Evolutionary conservation across 345 rosid species (phyloP), one percentile per base, ranked within the genome.

Genomic region (Capsella bursapastoris): DNA sequence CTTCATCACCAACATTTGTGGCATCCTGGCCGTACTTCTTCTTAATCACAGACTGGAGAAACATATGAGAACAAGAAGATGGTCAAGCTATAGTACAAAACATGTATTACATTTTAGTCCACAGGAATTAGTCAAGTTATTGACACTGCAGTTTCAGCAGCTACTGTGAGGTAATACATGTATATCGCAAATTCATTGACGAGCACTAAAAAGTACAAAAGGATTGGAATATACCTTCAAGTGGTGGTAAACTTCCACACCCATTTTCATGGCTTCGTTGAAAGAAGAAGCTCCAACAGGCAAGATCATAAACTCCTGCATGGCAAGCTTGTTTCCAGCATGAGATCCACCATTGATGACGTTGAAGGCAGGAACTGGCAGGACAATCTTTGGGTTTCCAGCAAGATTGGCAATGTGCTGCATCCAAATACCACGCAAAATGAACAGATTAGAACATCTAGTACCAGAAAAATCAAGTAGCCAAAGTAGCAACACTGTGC

Each of bases 281-380:
- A 92, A 95, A 55, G 92, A 86, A 27, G 90, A 77, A 56, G 98
- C 99, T 37, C 99, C 97, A 18, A 89, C 85, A 43, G 99, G 99
- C 52, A 95, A 96, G 68, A 95, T 95, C 98, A 95, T 95, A 76
- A 95, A 95, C 82, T 95, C 99, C 96, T 94, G 98, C 99, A 95
- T 92, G 11, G 98, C 99, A 38, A 95, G 98, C 78, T 95, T 92
- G 82, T 95, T 95, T 68, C 98, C 99, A 2, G 99, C 98, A 79
- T 95, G 99, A 35, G 99, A 95, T 61, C 99, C 99, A 75, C 99
- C 99, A 44, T 95, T 95, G 80, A 95, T 95, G 80, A 95, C 99
- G 77, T 95, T 95, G 83, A 95, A 95, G 51, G 99, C 99, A 5
- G 99, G 99, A 34, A 95, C 97, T 2, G 99, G 98, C 11, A 95